Evolutionary conservation across 1,139 yeast genomes (phyloP), one percentile per base, ranked within the genome.

Genomic region (Debaryomyces nepalensis): DNA sequence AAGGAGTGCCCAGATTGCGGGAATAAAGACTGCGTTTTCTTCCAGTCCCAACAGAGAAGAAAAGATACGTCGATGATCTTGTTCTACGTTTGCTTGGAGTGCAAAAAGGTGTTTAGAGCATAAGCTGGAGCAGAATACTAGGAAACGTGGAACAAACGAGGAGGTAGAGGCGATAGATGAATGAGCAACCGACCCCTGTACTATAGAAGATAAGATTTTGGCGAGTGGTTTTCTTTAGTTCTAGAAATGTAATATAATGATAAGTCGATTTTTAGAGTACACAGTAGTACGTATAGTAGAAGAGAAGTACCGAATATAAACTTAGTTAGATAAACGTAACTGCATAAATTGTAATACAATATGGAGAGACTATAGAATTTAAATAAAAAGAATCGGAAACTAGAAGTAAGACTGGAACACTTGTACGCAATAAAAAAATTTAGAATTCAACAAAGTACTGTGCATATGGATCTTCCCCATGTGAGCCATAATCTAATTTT

Each of bases 21-120:
- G 52, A 85, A 87, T 49, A 82, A 82, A 51, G 96, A 91, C 55
- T 88, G 96, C 63, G 99, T 95, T 42, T 93, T 93, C 62, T 93
- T 95, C 76, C 99, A 93, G 66, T 84, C 95, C 29, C 99, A 93
- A 64, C 98, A 93, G 66, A 79, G 90, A 58, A 77, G 97, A 44
- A 90, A 88, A 41, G 99, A 95, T 61, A 93, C 99, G 1, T 84
- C 95, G 51, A 93, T 93, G 99, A 86, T 87, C 46, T 75, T 93
- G 66, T 93, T 93, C 63, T 93, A 88, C 63, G 99, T 93, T 43
- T 93, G 99, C 64, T 68, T 87, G 53, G 78, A 84, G 43, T 93
- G 99, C 64, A 86, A 88, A 48, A 82, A 86, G 59, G 89, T 86
- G 42, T 87, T 88, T 52, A 64, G 70, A 45, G 68, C 68, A 18